Conservation (phyloP, 306 rosid genomes). For the Castanea sativa region DNA sequence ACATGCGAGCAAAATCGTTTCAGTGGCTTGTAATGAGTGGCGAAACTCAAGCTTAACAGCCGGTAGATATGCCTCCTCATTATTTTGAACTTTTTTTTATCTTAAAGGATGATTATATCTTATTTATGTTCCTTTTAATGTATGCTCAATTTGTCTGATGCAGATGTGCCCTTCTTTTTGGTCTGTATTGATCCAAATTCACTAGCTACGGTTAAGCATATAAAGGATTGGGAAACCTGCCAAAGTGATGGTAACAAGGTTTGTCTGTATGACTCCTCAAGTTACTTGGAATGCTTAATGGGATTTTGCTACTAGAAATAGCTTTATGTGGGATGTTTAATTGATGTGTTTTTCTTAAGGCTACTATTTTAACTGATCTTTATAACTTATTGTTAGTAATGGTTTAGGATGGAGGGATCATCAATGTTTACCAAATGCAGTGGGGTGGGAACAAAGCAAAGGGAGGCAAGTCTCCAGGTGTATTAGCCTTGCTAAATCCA, state of each 20-base stretch:
- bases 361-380: conserved; percentile 7
- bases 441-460: conserved; percentile 92
- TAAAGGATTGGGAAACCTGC: conserved; percentile 77
- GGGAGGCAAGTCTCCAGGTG: conserved; percentile 64
- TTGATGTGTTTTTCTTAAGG: conserved; percentile 20
- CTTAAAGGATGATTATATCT: neutral
- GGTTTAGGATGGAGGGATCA: conserved; percentile 55
- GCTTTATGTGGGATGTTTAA: conserved; percentile 15
- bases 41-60: conserved; percentile 66
- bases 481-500: conserved; percentile 86
- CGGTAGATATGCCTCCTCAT: conserved; percentile 41
- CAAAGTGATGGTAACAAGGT: conserved; percentile 64
- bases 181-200: conserved; percentile 60
- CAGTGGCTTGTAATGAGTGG: conserved; percentile 80
- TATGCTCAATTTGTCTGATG: conserved; percentile 29
- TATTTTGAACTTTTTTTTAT: neutral
- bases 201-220: conserved; percentile 54
- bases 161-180: conserved; percentile 87
- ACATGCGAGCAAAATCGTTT: conserved; percentile 67
- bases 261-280: conserved; percentile 24
- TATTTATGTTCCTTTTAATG: conserved; percentile 13
- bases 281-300: conserved; percentile 21
- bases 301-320: conserved; percentile 12
- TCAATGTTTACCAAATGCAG: conserved; percentile 51
- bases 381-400: conserved; percentile 25